Evolutionary conservation across 192 early-diverging fungal species (phyloP).

Genomic region (Spizellomyces sp.): DNA sequence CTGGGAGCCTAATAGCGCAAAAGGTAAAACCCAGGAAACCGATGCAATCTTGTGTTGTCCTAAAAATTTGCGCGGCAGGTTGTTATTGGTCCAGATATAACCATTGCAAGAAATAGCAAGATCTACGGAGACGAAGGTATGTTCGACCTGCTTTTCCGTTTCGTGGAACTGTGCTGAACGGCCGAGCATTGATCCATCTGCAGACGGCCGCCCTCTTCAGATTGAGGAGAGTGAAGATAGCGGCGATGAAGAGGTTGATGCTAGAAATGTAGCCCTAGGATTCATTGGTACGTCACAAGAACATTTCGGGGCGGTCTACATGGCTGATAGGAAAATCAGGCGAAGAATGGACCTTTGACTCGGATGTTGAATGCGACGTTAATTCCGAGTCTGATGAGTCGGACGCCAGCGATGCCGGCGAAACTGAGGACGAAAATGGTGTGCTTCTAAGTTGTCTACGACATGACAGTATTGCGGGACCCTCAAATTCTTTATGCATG

Average conservation of each 20-base stretch:
- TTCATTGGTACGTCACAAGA: slow-evolving; percentile 47
- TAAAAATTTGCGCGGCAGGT: too few species aligned
- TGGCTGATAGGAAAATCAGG: not conserved
- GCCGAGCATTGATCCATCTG: not conserved
- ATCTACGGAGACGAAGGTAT: too few species aligned
- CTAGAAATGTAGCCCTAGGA: slow-evolving; percentile 53
- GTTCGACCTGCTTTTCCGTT: too few species aligned
- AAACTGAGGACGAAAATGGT: slow-evolving; percentile 29
- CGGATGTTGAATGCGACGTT: slow-evolving; percentile 14
- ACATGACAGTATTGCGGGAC: not conserved
- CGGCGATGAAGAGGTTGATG: slow-evolving; percentile 41
- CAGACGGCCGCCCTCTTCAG: not conserved
- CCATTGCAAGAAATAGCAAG: too few species aligned
- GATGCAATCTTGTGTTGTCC: too few species aligned
- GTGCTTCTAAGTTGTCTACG: not conserved
- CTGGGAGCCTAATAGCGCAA: slow-evolving; percentile 46
- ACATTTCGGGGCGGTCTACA: not conserved
- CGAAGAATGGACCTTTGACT: not conserved
- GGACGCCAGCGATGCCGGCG: slow-evolving; percentile 22
- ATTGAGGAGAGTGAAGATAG: slow-evolving; percentile 59
- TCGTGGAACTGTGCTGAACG: too few species aligned
- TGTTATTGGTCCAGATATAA: too few species aligned
- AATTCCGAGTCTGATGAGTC: not conserved
- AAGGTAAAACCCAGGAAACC: not conserved
- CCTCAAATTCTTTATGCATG: not conserved